Evolutionary conservation across 441 rosid species (phyloP), one percentile per base, ranked within the genome.

Genomic region (Arabidopsis lyrata): DNA sequence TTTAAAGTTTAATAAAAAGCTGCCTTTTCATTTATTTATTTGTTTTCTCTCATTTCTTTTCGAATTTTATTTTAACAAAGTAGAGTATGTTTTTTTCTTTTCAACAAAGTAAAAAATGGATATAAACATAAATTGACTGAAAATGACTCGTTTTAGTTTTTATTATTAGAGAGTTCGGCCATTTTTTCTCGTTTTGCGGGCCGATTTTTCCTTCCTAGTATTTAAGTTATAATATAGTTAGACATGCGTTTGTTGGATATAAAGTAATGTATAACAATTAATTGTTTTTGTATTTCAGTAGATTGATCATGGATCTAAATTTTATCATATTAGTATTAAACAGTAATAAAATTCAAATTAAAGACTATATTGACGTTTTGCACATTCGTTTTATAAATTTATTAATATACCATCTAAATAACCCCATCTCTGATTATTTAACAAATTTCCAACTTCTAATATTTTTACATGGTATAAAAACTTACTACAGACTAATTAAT

Each of bases 1-100:
- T 11, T 34, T 7, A 75, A 66, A 57, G 68, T 67, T 74, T 14
- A 8, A 32, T 34, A 41, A 75, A 75, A 75, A 68, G 74, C 69
- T 35, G 64, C 50, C 35, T 68, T 68, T 24, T 34, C 22, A 22
- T 75, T 42, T 75, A 45, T 54, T 75, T 61, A 32, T 68, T 24
- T 42, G 16, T 44, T 63, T 62, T 24, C 16, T 15, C 9, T 60
- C 35, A 1, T 38, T 49, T 52, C 31, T 75, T 75, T 61, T 59
- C 4, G 4, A 22, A 2, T 15, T 38, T 53, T 57, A 3, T 49
- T 41, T 47, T 18, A 3, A 16, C 31, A 58, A 58, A 74, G 67
- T 39, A 3, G 53, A 58, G 61, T 22, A 48, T 57, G 24, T 56
- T 20, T 59, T 59, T 53, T 29, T 15, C 55, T 65, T 29, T 31